Conservation (phyloP, 164 flowering plant genomes). For the Brasenia schreberi region DNA sequence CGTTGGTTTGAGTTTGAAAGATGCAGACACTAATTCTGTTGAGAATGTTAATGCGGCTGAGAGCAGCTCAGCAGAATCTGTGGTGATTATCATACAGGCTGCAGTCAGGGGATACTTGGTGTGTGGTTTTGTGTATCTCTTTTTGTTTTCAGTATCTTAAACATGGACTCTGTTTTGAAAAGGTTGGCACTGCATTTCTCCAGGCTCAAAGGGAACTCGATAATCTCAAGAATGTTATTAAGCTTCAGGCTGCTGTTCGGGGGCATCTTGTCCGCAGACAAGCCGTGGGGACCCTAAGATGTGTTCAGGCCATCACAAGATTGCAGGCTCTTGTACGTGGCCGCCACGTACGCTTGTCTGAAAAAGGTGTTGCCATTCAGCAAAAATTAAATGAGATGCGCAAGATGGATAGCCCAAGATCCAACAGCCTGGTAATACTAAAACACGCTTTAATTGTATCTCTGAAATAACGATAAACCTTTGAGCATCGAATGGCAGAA, state of each 20-base stretch:
- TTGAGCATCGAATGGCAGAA: too few species aligned
- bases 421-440: neutral
- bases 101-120: constrained; percentile 72
- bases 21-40: constrained; percentile 15
- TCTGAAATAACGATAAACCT: too few species aligned
- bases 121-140: constrained; percentile 6
- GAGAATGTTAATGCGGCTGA: constrained; percentile 11
- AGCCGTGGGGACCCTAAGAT: constrained; percentile 77
- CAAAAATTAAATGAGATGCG: constrained; percentile 13
- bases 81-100: constrained; percentile 50
- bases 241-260: constrained; percentile 90
- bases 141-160: neutral
- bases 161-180: neutral
- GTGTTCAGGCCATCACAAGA: constrained; percentile 79
- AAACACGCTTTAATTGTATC: too few species aligned
- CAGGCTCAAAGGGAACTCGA: constrained; percentile 50
- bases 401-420: neutral
- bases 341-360: constrained; percentile 29
- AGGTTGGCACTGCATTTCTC: neutral
- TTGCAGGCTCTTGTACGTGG: constrained; percentile 90
- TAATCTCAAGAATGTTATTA: constrained; percentile 51
- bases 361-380: constrained; percentile 16
- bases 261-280: constrained; percentile 83
- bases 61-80: constrained; percentile 37
- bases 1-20: neutral